Percentiles rank a stretch among this genome's conserved stretches.
phyloP scores from a whole-genome alignment of 1,139 yeast species.

The Sugiyamaella xylanicola region DNA sequence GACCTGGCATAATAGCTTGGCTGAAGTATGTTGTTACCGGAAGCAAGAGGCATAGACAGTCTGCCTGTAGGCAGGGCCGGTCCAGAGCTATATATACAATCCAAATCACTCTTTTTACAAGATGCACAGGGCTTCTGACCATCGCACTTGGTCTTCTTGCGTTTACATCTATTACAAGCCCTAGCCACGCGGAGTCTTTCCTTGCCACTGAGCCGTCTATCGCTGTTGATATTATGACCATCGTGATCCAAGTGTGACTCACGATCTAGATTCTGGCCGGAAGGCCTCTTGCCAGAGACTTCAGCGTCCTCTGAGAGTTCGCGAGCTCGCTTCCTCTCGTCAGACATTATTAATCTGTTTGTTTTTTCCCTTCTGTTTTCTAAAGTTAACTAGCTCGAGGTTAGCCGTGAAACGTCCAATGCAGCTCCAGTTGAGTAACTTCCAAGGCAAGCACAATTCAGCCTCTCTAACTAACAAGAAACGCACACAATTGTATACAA shows the following conservation, averaged over 20 bases:
- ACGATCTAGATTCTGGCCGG: not conserved
- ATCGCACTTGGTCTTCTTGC: slow-evolving; percentile 63
- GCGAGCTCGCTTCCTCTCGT: not conserved
- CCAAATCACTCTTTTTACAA: slow-evolving; percentile 50
- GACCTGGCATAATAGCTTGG: slow-evolving; percentile 16
- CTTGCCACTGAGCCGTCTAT: slow-evolving; percentile 9
- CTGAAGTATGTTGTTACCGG: not conserved
- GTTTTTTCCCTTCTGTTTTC: no score
- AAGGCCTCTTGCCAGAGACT: not conserved
- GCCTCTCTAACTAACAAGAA: no score
- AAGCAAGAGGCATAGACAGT: not conserved
- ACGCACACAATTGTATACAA: no score
- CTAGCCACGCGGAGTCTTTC: slow-evolving; percentile 47
- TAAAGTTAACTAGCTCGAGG: no score
- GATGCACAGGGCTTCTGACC: slow-evolving; percentile 58
- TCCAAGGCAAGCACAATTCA: no score
- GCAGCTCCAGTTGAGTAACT: no score
- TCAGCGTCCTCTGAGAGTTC: not conserved
- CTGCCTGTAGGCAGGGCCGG: not conserved
- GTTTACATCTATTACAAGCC: slow-evolving; percentile 64
- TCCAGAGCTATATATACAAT: slow-evolving; percentile 43
- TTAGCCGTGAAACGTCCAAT: no score
- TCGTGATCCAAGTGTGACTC: not conserved
- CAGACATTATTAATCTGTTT: not conserved
- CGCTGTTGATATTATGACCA: not conserved